Base-by-base conservation (phyloP, 371 early-diverging fungal genomes). In the Chytridiales sp. region DNA sequence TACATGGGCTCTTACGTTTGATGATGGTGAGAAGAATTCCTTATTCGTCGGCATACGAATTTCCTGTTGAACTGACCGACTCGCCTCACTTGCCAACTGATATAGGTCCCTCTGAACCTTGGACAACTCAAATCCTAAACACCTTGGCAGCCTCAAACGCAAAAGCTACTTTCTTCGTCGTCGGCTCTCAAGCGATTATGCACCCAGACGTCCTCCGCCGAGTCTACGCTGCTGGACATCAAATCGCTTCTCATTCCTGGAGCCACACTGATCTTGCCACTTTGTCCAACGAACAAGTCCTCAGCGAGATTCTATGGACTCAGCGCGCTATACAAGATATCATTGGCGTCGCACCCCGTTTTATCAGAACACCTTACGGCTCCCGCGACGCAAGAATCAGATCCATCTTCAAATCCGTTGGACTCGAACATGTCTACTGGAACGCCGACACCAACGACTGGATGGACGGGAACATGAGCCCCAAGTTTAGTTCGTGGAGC, bases 171-270 rank as follows among this genome's bases (percentile, higher is more conserved):
- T n/a, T n/a, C n/a, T n/a, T n/a, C n/a, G n/a, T n/a, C n/a, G n/a
- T n/a, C n/a, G n/a, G n/a, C n/a, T n/a, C n/a, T n/a, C n/a, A 38
- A 11, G 22, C 38, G 19, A 13, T 51, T 36, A 30, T 15, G n/a
- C 15, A 21, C 6, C 5, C 32, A 38, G 36, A 51, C 36, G 38
- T 22, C 6, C 36, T 51, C 30, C n/a, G 11, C 6, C 6, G 36
- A 5, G 36, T 26, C 17, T 36, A 35, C 31, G 19, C 4, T 17
- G 52, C 31, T 11, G 52, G 52, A 6, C 52, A 51, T 36, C 52
- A 51, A 26, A n/a, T n/a, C n/a, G n/a, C n/a, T n/a, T n/a, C n/a
- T 38, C 38, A 38, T 17, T 11, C 38, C 11, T 38, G 38, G 38
- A 17, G 11, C 11, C 38, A 38, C 38, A 8, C 38, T 38, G 11